Evolutionary conservation across 1,139 yeast genomes (phyloP).

Genomic region (Kodamaea anthophila): DNA sequence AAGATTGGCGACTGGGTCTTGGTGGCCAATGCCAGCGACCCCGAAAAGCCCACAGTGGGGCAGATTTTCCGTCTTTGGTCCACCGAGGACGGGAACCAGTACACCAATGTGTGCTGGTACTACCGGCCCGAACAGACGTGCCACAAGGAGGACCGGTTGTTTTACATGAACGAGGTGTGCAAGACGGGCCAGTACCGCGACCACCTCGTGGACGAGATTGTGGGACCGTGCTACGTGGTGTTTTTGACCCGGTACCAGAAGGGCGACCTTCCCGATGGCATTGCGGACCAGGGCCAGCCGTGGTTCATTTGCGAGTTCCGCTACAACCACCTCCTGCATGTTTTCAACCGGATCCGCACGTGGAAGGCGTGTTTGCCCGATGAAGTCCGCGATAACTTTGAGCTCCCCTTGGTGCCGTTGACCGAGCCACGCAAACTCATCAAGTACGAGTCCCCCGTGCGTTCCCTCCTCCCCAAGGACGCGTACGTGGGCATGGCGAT

Average conservation of each 20-base stretch:
- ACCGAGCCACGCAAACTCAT: conserved; percentile 59
- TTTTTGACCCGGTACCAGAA: conserved; percentile 91
- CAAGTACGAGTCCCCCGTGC: conserved; percentile 78
- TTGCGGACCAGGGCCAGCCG: conserved; percentile 66
- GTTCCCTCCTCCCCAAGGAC: conserved; percentile 64
- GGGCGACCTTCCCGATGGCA: conserved; percentile 76
- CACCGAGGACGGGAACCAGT: conserved; percentile 73
- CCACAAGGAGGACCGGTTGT: conserved; percentile 81
- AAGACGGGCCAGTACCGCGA: conserved; percentile 97
- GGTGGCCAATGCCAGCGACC: conserved; percentile 79
- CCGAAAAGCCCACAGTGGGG: conserved; percentile 84
- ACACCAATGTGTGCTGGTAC: conserved; percentile 96
- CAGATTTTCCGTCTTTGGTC: conserved; percentile 93
- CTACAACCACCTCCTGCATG: conserved; percentile 84
- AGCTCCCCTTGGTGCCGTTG: conserved; percentile 61
- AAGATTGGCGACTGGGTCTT: conserved; percentile 95
- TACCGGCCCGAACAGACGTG: conserved; percentile 97
- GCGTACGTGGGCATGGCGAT: conserved; percentile 68
- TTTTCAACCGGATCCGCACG: conserved; percentile 89
- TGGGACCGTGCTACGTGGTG: conserved; percentile 91
- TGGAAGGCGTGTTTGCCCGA: conserved; percentile 99
- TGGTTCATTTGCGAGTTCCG: conserved; percentile 93
- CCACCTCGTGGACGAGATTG: conserved; percentile 79
- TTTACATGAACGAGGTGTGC: conserved; percentile 90
- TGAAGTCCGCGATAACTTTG: conserved; percentile 82